Evolutionary conservation across 2,329 filamentous ascomycete species (phyloP).

Genomic region (Calonectria fujianensis): DNA sequence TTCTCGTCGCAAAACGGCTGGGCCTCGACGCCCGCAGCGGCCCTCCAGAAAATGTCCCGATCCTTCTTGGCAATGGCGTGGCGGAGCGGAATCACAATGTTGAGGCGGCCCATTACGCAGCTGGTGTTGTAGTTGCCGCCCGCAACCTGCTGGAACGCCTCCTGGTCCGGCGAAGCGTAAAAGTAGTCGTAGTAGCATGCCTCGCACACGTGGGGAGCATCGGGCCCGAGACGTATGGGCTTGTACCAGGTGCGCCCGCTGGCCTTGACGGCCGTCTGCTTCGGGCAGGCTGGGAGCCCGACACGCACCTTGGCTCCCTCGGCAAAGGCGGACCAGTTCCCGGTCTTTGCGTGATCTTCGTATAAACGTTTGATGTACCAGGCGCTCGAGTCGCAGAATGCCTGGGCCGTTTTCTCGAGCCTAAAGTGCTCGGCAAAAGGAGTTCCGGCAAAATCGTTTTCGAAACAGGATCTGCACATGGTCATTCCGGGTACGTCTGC

Average conservation of each 20-base stretch:
- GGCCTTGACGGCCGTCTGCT: constrained; percentile 43
- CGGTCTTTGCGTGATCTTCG: constrained; percentile 47
- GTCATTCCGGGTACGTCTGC: constrained; percentile 55
- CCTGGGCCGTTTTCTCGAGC: constrained; percentile 28
- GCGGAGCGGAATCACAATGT: constrained; percentile 56
- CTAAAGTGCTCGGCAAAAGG: constrained; percentile 57
- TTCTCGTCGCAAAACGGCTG: constrained; percentile 56
- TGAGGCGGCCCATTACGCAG: constrained; percentile 58
- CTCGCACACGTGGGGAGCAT: constrained; percentile 58
- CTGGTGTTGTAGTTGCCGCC: constrained; percentile 46
- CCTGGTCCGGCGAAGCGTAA: constrained; percentile 55
- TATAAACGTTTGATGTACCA: constrained; percentile 58
- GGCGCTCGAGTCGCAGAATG: constrained; percentile 58
- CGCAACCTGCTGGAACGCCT: constrained; percentile 48
- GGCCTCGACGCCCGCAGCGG: constrained; percentile 51
- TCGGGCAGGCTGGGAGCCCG: constrained; percentile 55
- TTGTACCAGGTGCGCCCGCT: constrained; percentile 59
- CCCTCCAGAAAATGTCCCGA: constrained; percentile 59
- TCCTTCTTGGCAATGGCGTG: constrained; percentile 57
- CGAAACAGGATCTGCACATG: constrained; percentile 64
- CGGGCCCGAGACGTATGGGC: constrained; percentile 48
- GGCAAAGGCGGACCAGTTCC: constrained; percentile 60
- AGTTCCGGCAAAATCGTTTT: constrained; percentile 58
- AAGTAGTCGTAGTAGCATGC: constrained; percentile 63
- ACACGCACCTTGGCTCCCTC: constrained; percentile 55